phyloP scores from a whole-genome alignment of 2,329 filamentous ascomycete species.

The Claviceps spartinae region DNA sequence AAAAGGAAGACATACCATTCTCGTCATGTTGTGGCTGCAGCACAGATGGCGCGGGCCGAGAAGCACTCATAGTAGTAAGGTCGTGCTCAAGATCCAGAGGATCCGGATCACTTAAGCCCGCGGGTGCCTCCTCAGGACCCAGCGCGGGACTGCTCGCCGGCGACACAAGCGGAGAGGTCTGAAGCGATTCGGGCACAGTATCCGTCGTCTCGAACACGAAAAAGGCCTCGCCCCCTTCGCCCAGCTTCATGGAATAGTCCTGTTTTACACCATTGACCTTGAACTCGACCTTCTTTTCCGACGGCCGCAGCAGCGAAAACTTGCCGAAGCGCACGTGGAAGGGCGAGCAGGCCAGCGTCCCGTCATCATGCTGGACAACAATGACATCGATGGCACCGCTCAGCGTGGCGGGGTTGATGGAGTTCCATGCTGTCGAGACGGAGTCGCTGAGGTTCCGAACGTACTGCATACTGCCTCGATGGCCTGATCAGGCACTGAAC shows the following conservation, averaged over 20 bases:
- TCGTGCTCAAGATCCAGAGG: conserved; percentile 49
- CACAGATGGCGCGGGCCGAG: conserved; percentile 31
- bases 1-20: conserved; percentile 15
- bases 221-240: conserved; percentile 94
- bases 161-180: conserved; percentile 88
- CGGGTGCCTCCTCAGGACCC: conserved; percentile 18
- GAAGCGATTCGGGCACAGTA: conserved; percentile 79
- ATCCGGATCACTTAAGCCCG: conserved; percentile 52
- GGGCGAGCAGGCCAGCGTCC: conserved; percentile 76
- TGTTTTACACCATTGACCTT: conserved; percentile 85
- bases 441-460: conserved; percentile 89
- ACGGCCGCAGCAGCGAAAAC: conserved; percentile 87
- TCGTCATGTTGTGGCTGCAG: conserved; percentile 19
- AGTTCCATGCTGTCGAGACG: conserved; percentile 98
- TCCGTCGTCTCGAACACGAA: conserved; percentile 96
- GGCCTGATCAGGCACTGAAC: background rate
- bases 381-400: conserved; percentile 98
- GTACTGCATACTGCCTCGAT: conserved; percentile 70
- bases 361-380: conserved; percentile 92
- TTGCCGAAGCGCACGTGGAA: conserved; percentile 99
- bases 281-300: conserved; percentile 98
- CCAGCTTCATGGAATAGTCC: conserved; percentile 94
- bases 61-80: conserved; percentile 13
- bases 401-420: conserved; percentile 92
- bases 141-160: conserved; percentile 76